Percentiles rank a stretch among this genome's conserved stretches.
Evolutionary conservation across 2,329 filamentous ascomycete genomes (phyloP).

Genomic region (Penicillium sp.): DNA sequence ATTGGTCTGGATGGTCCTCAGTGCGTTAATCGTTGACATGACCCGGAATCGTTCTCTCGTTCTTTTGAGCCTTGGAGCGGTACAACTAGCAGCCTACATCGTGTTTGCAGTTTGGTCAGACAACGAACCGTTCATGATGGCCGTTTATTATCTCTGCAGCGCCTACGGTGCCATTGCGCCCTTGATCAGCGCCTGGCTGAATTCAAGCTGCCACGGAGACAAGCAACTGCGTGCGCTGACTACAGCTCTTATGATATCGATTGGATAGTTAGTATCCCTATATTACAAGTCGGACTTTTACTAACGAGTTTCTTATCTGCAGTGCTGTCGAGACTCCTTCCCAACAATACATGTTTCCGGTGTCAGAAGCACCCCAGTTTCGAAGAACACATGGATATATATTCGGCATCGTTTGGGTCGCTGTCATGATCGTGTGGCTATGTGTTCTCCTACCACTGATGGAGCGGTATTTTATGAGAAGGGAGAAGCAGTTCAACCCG

Average conservation of each 20-base stretch:
- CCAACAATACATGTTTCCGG: conserved; percentile 4
- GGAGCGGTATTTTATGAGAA: conserved; percentile 14
- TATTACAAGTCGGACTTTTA: too few relatives aligned
- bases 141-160: conserved; percentile 2
- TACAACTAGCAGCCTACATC: neutral
- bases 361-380: conserved; percentile 2
- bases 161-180: conserved; percentile 1
- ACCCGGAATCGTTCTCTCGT: neutral
- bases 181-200: conserved; percentile 3
- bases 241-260: conserved; percentile 4
- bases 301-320: neutral
- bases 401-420: neutral
- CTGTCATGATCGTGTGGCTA: too few relatives aligned
- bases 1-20: conserved; percentile 3
- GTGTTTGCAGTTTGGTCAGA: neutral
- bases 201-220: conserved; percentile 5
- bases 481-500: too few relatives aligned
- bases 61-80: neutral
- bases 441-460: neutral
- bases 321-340: neutral
- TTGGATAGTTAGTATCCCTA: too few relatives aligned
- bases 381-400: conserved; percentile 1
- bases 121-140: conserved; percentile 5
- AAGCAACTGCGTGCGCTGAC: conserved; percentile 10
- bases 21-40: neutral